Evolutionary conservation across 306 rosid genomes (phyloP).

Genomic region (Glycine soja): DNA sequence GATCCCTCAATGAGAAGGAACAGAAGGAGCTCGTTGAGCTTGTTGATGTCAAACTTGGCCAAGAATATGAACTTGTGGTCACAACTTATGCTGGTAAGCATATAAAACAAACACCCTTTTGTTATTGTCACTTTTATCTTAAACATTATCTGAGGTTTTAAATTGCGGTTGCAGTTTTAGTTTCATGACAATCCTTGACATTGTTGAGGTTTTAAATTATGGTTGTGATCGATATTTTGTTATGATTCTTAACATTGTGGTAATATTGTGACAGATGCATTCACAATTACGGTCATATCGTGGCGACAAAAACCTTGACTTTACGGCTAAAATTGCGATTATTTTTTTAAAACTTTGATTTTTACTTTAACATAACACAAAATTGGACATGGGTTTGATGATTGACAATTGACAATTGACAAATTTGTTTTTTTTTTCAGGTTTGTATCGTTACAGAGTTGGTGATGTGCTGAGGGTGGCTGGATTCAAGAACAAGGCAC

Average conservation of each 20-base stretch:
- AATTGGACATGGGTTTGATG: background rate
- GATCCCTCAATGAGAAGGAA: slow-evolving; percentile 66
- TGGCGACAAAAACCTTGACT: too few relatives aligned
- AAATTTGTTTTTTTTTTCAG: slow-evolving; percentile 40
- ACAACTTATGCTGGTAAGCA: slow-evolving; percentile 88
- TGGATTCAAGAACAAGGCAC: slow-evolving; percentile 96
- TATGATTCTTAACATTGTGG: too few relatives aligned
- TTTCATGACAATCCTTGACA: background rate
- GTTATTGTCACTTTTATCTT: too few relatives aligned
- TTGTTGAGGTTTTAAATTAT: too few relatives aligned
- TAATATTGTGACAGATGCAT: too few relatives aligned
- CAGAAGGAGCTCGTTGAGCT: slow-evolving; percentile 73
- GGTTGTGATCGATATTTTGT: too few relatives aligned
- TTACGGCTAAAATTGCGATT: too few relatives aligned
- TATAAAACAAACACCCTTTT: too few relatives aligned
- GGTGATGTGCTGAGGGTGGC: slow-evolving; percentile 88
- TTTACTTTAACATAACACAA: too few relatives aligned
- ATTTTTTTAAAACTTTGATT: too few relatives aligned
- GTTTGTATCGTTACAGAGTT: slow-evolving; percentile 86
- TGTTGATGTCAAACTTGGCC: slow-evolving; percentile 84
- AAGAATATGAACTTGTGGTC: slow-evolving; percentile 93
- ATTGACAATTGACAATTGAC: background rate
- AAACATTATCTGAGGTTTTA: too few relatives aligned
- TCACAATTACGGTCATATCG: too few relatives aligned
- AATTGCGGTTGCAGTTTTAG: background rate